These are phyloP conservation scores for Tetrahymena malaccensis DNA, from an alignment of 73 alveolate genomes.

Conservation along the genomic window DNA sequence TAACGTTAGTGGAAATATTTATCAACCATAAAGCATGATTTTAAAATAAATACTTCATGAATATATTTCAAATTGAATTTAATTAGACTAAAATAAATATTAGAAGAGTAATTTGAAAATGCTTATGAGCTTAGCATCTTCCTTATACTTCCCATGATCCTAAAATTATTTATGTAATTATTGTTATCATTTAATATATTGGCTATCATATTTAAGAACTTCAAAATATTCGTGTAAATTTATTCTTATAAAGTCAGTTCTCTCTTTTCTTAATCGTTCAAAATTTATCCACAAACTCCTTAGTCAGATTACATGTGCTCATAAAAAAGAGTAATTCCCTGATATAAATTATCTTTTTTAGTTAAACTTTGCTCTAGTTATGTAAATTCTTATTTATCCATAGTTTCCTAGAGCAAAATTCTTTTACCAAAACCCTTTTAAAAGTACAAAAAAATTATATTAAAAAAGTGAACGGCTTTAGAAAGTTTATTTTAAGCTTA, in stretches of 20 bases:
- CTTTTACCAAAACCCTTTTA: neutral
- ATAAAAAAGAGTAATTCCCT: neutral
- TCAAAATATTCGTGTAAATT: neutral
- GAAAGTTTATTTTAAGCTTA: neutral
- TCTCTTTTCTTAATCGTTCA: neutral
- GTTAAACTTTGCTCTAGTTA: neutral
- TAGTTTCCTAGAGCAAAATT: neutral
- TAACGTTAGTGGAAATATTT: neutral
- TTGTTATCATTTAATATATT: neutral
- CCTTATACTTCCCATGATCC: neutral
- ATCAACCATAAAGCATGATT: neutral
- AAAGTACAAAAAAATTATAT: neutral
- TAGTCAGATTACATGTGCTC: neutral
- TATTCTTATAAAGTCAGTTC: neutral
- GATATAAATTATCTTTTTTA: neutral
- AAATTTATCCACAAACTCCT: neutral
- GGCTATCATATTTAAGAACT: neutral
- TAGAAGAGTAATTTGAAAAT: neutral
- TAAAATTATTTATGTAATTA: neutral
- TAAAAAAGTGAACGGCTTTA: neutral
- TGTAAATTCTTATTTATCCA: neutral
- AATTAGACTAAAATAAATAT: neutral
- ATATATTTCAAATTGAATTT: neutral
- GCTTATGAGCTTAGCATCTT: neutral
- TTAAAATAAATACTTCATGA: neutral